Evolutionary conservation across 2,329 filamentous ascomycete species (phyloP).

Genomic region (Nectriaceae sp.): DNA sequence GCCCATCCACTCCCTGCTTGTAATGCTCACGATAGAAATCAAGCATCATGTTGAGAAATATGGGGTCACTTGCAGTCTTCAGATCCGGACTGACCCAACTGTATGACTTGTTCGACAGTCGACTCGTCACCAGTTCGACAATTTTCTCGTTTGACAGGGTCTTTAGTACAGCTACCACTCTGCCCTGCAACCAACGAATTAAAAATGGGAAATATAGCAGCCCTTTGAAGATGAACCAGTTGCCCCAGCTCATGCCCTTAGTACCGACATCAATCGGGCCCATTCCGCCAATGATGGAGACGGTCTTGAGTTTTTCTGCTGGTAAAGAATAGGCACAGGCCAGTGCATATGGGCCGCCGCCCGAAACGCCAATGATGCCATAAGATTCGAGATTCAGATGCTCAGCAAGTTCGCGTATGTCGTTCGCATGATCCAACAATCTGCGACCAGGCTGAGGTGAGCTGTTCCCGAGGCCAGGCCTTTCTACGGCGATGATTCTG

Average conservation of each 20-base stretch:
- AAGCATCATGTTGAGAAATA: conserved; percentile 1
- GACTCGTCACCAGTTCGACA: not conserved
- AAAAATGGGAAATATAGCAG: conserved; percentile 1
- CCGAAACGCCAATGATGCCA: conserved; percentile 20
- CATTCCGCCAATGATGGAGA: conserved; percentile 21
- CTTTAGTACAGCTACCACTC: not conserved
- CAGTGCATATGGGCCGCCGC: conserved; percentile 23
- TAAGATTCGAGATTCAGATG: conserved; percentile 8
- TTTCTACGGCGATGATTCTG: conserved; percentile 4
- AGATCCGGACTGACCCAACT: not conserved
- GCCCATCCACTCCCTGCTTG: conserved; percentile 3
- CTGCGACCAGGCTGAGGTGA: conserved; percentile 4
- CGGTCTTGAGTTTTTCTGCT: conserved; percentile 11
- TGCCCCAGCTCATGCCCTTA: conserved; percentile 10
- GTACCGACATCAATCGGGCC: conserved; percentile 22
- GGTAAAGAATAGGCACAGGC: conserved; percentile 16
- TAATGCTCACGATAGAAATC: conserved; percentile 6
- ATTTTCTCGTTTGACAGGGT: not conserved
- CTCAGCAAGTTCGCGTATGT: conserved; percentile 9
- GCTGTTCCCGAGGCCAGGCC: conserved; percentile 4
- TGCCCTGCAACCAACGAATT: not conserved
- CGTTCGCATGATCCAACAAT: conserved; percentile 2
- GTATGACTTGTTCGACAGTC: not conserved
- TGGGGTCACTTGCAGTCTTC: not conserved
- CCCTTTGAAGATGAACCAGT: conserved; percentile 4